Conservation (phyloP, 2,329 filamentous ascomycete species). For the Blastomyces parvus region DNA sequence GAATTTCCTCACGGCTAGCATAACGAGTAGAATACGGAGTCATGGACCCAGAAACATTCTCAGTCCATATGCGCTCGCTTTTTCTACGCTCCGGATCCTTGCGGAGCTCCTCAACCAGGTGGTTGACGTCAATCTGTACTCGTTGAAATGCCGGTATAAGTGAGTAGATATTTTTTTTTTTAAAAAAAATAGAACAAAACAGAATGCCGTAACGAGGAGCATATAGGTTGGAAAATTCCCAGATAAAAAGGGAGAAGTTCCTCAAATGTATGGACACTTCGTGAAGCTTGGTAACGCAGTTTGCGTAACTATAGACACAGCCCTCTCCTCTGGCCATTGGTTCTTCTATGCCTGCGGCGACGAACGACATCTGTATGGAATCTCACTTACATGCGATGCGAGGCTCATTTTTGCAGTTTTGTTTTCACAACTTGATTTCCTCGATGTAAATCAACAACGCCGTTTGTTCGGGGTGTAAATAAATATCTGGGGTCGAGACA, state of each 20-base stretch:
- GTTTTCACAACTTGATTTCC: not conserved
- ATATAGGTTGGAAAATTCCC: not conserved
- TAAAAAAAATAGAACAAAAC: not conserved
- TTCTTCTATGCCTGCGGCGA: not conserved
- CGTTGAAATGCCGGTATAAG: not conserved
- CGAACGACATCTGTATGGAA: not conserved
- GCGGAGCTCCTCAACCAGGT: slow-evolving; percentile 21
- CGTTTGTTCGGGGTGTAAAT: not conserved
- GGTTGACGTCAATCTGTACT: slow-evolving; percentile 23
- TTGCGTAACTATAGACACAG: not conserved
- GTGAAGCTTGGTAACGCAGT: not conserved
- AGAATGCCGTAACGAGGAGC: not conserved
- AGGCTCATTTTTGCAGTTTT: slow-evolving; percentile 1
- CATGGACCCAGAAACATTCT: slow-evolving; percentile 18
- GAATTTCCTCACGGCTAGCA: slow-evolving; percentile 25
- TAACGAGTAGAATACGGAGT: slow-evolving; percentile 30
- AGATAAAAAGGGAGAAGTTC: too few relatives aligned
- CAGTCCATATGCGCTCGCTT: slow-evolving; percentile 22
- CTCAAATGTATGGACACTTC: not conserved
- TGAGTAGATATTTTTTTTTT: not conserved
- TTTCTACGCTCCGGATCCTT: slow-evolving; percentile 19
- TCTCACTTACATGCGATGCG: slow-evolving; percentile 4
- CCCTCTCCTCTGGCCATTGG: not conserved
- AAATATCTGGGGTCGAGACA: not conserved
- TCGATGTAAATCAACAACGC: not conserved